Evolutionary conservation across 345 rosid species (phyloP).

Genomic region (Eucalyptus microcorys): DNA sequence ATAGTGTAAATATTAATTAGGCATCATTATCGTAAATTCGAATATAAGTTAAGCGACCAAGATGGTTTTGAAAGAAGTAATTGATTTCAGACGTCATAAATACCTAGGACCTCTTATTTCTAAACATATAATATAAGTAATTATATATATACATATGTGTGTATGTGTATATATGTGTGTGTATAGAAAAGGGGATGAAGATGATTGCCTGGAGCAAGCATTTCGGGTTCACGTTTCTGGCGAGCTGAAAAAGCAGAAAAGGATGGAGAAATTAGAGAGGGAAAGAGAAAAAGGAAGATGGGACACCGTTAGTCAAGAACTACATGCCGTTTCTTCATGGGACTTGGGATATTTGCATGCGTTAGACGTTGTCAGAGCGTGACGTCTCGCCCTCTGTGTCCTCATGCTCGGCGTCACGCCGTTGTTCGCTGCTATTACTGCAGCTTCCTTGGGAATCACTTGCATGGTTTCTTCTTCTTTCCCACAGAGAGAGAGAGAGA

Average conservation of each 20-base stretch:
- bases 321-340: not conserved
- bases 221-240: not conserved
- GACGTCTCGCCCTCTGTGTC: not conserved
- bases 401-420: not conserved
- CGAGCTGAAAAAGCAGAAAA: not conserved
- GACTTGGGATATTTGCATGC: not conserved
- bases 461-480: not conserved
- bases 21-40: not conserved
- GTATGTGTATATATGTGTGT: accelerated
- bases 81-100: not conserved
- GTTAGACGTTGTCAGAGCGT: not conserved
- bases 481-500: not conserved
- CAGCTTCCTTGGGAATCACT: not conserved
- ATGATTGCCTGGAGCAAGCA: too few relatives aligned
- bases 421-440: not conserved
- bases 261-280: too few relatives aligned
- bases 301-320: not conserved
- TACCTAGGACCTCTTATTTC: not conserved
- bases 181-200: too few relatives aligned
- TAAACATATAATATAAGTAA: not conserved
- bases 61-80: not conserved
- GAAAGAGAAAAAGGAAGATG: not conserved
- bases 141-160: too few relatives aligned
- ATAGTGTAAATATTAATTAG: too few relatives aligned
- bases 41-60: not conserved